Percentiles rank a stretch among this genome's conserved stretches.
phyloP scores from a whole-genome alignment of 2,329 filamentous ascomycete species.

The Epichloe scottii region DNA sequence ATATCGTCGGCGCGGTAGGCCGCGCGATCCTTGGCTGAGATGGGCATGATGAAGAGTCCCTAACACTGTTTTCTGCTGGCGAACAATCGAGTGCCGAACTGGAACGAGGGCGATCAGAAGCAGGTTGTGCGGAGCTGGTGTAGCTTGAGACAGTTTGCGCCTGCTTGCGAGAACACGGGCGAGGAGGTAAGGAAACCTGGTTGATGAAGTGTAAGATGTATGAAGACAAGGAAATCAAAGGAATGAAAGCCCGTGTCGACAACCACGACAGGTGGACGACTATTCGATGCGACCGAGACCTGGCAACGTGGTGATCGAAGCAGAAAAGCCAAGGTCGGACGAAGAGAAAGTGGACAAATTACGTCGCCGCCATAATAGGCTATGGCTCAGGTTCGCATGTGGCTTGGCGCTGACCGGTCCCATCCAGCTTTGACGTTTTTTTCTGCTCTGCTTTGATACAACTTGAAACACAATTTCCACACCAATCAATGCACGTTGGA shows the following conservation, averaged over 20 bases:
- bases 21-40: slow-evolving; percentile 24
- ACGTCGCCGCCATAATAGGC: slow-evolving; percentile 3
- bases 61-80: too few relatives aligned
- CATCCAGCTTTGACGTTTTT: not conserved
- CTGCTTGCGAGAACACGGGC: not conserved
- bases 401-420: not conserved
- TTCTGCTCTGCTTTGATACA: too few relatives aligned
- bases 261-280: slow-evolving; percentile 10
- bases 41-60: slow-evolving; percentile 17
- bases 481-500: too few relatives aligned
- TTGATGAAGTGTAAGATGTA: not conserved
- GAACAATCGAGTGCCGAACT: not conserved
- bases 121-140: not conserved
- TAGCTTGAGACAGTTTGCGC: not conserved
- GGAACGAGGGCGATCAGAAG: not conserved
- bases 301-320: slow-evolving; percentile 1
- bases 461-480: too few relatives aligned
- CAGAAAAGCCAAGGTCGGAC: not conserved
- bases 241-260: not conserved
- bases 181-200: not conserved
- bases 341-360: not conserved
- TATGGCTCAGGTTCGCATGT: not conserved
- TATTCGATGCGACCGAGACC: slow-evolving; percentile 6
- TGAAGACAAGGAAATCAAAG: not conserved
- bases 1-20: slow-evolving; percentile 28